Percentiles rank a stretch among this genome's conserved stretches.
Conservation (phyloP, 1,284 basidiomycete genomes). For the Phellinidium pouzarii region DNA sequence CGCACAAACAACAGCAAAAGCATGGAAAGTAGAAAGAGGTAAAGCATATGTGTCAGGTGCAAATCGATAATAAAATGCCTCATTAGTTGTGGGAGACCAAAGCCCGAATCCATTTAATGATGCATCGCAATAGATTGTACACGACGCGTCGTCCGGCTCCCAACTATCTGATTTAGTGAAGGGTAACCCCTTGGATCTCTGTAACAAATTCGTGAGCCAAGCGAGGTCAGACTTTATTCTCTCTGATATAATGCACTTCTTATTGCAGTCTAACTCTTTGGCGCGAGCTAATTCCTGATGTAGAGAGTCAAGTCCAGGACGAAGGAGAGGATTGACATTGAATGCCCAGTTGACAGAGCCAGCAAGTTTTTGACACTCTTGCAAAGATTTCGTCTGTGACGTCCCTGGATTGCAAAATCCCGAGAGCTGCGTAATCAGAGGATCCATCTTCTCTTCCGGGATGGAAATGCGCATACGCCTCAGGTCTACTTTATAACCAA, state of each 20-base stretch:
- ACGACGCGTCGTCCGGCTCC: not conserved
- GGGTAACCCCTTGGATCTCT: conserved; percentile 9
- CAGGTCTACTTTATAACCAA: conserved; percentile 32
- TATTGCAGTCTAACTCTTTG: not conserved
- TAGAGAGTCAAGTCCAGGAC: conserved; percentile 23
- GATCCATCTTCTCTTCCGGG: conserved; percentile 14
- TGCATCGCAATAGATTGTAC: conserved; percentile 1
- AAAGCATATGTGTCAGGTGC: not conserved
- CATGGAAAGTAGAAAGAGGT: not conserved
- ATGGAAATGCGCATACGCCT: conserved; percentile 28
- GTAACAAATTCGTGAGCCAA: conserved; percentile 12
- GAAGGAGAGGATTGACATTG: conserved; percentile 27
- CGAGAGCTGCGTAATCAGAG: conserved; percentile 20
- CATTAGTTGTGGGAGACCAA: conserved; percentile 3
- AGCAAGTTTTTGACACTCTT: conserved; percentile 23
- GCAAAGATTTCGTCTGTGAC: conserved; percentile 10
- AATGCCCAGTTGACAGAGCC: conserved; percentile 31
- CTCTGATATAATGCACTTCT: not conserved
- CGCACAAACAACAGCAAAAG: conserved; percentile 8
- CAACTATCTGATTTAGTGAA: not conserved
- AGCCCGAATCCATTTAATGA: conserved; percentile 7
- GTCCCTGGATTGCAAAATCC: conserved; percentile 13
- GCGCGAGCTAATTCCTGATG: conserved; percentile 3
- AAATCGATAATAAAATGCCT: conserved; percentile 3
- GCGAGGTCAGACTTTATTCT: not conserved